Evolutionary conservation across 164 flowering plant genomes (phyloP).

Genomic region (Kingdonia uniflora): DNA sequence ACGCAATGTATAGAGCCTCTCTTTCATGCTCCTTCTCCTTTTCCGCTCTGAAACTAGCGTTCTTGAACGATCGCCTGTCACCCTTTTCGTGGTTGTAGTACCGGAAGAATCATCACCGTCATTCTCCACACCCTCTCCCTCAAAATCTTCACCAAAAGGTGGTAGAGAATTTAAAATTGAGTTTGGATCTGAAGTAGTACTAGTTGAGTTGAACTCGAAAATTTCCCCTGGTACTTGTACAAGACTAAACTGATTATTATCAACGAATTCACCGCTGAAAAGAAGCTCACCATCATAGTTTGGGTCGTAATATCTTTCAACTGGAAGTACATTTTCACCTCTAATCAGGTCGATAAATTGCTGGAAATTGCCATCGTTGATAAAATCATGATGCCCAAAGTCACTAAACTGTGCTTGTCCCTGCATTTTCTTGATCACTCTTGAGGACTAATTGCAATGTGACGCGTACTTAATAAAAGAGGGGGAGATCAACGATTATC

Average conservation of each 20-base stretch:
- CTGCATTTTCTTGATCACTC: too few relatives aligned
- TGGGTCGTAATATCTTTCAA: conserved; percentile 1
- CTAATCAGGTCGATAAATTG: conserved; percentile 11
- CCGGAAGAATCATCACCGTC: conserved; percentile 43
- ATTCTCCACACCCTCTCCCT: conserved; percentile 19
- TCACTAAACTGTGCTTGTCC: background rate
- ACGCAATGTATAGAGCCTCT: conserved; percentile 70
- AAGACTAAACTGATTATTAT: conserved; percentile 5
- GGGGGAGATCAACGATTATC: too few relatives aligned
- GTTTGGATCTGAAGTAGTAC: conserved; percentile 11
- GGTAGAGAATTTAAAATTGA: conserved; percentile 8
- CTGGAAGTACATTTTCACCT: conserved; percentile 8
- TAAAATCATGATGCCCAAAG: conserved; percentile 10
- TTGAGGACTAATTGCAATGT: too few relatives aligned
- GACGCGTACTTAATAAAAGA: too few relatives aligned
- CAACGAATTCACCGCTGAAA: conserved; percentile 3
- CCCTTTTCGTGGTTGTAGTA: conserved; percentile 12
- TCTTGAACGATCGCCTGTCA: conserved; percentile 39
- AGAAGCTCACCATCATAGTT: conserved; percentile 12
- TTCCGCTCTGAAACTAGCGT: conserved; percentile 60
- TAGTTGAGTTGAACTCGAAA: conserved; percentile 9
- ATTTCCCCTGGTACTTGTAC: conserved; percentile 3
- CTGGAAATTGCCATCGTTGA: conserved; percentile 10
- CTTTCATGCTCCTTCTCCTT: conserved; percentile 82
- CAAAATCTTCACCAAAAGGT: conserved; percentile 12